Percentiles rank a stretch among this genome's conserved stretches.
phyloP scores from a whole-genome alignment of 805 yeast species.

The Cyberlindnera mississippiensis region DNA sequence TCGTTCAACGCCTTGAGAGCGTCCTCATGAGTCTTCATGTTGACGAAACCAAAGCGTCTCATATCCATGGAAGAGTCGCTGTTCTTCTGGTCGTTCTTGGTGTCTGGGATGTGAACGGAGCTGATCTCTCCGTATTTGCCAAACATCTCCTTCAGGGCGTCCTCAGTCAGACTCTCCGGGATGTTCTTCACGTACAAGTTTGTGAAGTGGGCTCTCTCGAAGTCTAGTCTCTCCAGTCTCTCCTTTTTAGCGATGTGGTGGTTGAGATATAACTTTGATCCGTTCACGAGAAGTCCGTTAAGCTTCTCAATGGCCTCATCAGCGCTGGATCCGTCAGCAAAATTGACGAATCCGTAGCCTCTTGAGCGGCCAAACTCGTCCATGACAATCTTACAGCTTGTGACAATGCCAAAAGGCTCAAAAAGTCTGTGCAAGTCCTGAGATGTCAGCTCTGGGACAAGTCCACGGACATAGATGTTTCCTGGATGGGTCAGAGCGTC shows the following conservation, averaged over 20 bases:
- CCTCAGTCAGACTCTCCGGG: constrained; percentile 35
- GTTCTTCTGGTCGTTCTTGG: background rate
- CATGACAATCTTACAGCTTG: constrained; percentile 42
- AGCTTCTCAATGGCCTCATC: constrained; percentile 54
- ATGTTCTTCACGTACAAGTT: constrained; percentile 49
- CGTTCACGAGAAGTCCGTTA: constrained; percentile 40
- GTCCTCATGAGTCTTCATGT: constrained; percentile 42
- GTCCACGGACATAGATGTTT: constrained; percentile 47
- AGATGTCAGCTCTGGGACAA: constrained; percentile 36
- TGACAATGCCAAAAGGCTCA: constrained; percentile 36
- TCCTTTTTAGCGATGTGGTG: constrained; percentile 61
- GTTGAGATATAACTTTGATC: constrained; percentile 41
- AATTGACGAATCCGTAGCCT: constrained; percentile 68
- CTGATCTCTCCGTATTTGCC: constrained; percentile 45
- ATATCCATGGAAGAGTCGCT: background rate
- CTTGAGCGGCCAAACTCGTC: constrained; percentile 43
- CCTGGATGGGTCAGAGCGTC: constrained; percentile 50
- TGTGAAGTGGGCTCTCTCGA: constrained; percentile 42
- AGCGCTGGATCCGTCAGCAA: constrained; percentile 47
- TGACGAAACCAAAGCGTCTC: constrained; percentile 45
- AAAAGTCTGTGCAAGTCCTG: constrained; percentile 36
- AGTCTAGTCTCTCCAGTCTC: constrained; percentile 42
- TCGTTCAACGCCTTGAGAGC: constrained; percentile 44
- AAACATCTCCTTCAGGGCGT: constrained; percentile 41
- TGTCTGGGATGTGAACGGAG: constrained; percentile 48